A percentile compares a stretch with the other conserved stretches of the same genome.
Conservation (phyloP, 208 protist genomes). For the Trypanosoma scelopori region DNA sequence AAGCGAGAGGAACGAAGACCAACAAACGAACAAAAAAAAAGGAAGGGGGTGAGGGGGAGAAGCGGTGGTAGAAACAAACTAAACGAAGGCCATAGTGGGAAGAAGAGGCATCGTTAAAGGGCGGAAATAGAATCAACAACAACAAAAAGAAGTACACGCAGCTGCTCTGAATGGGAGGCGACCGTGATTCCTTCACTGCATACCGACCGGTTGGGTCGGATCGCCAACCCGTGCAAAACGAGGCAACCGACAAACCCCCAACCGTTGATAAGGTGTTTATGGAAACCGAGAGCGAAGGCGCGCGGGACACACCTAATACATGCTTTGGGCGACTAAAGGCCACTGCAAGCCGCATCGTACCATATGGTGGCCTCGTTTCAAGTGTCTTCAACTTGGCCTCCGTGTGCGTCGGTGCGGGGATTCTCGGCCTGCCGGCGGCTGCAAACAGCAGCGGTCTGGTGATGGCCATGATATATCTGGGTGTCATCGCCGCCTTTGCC, state of each 20-base stretch:
- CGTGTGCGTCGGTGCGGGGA: conserved; percentile 42
- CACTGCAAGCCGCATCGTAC: conserved; percentile 3
- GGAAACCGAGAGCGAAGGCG: neutral
- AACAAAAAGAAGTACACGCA: too few relatives aligned
- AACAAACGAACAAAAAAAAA: too few relatives aligned
- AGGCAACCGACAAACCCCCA: neutral
- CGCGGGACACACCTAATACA: neutral
- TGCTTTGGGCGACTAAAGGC: neutral
- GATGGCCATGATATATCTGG: conserved; percentile 58
- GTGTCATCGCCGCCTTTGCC: conserved; percentile 47
- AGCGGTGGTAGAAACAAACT: too few relatives aligned
- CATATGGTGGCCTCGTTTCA: conserved; percentile 21
- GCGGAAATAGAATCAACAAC: too few relatives aligned
- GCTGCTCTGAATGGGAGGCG: too few relatives aligned
- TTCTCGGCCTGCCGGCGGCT: conserved; percentile 39
- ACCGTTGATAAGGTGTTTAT: neutral
- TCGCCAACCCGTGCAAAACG: neutral
- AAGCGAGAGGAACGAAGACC: too few relatives aligned
- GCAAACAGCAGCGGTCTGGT: conserved; percentile 33
- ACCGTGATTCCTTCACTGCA: too few relatives aligned
- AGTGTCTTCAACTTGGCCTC: conserved; percentile 37
- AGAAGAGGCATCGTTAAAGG: too few relatives aligned
- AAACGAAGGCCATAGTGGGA: too few relatives aligned
- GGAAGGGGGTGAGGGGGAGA: too few relatives aligned
- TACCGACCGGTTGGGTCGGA: too few relatives aligned